Conservation (phyloP, 306 rosid species). For the Vachellia pachyceras region DNA sequence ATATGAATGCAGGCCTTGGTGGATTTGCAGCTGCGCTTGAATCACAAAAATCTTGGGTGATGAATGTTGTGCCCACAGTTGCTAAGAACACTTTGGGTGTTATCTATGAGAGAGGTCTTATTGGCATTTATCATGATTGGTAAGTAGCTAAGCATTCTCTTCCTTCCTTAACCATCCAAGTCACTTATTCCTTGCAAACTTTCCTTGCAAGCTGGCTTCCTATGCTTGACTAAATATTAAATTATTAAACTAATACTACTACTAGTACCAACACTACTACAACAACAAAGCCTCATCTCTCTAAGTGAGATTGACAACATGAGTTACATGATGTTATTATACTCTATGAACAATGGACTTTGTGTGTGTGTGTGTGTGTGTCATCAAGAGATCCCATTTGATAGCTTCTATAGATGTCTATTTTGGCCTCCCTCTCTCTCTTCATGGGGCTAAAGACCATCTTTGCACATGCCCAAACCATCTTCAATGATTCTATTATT, state of each 20-base stretch:
- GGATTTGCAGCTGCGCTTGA: slow-evolving; percentile 95
- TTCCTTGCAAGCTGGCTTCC: slow-evolving; percentile 33
- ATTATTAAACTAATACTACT: slow-evolving; percentile 12
- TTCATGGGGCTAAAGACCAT: background rate
- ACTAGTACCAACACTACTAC: background rate
- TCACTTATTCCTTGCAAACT: slow-evolving; percentile 27
- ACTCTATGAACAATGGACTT: background rate
- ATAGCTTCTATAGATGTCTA: no score
- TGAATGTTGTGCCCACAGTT: slow-evolving; percentile 90
- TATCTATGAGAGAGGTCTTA: slow-evolving; percentile 89
- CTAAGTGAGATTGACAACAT: no score
- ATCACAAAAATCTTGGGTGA: slow-evolving; percentile 87
- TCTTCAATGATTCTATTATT: no score
- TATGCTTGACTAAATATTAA: background rate
- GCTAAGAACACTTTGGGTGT: slow-evolving; percentile 86
- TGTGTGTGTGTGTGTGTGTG: no score
- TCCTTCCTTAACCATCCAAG: background rate
- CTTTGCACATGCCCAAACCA: no score
- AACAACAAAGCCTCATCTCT: background rate
- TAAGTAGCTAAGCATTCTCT: slow-evolving; percentile 45
- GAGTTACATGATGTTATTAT: no score
- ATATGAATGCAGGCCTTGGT: slow-evolving; percentile 98
- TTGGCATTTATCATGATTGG: slow-evolving; percentile 98
- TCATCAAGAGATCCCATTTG: background rate
- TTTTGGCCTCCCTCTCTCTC: background rate